These are phyloP conservation scores for Clitoria ternatea DNA, from an alignment of 306 rosid species.

Conservation along the genomic window DNA sequence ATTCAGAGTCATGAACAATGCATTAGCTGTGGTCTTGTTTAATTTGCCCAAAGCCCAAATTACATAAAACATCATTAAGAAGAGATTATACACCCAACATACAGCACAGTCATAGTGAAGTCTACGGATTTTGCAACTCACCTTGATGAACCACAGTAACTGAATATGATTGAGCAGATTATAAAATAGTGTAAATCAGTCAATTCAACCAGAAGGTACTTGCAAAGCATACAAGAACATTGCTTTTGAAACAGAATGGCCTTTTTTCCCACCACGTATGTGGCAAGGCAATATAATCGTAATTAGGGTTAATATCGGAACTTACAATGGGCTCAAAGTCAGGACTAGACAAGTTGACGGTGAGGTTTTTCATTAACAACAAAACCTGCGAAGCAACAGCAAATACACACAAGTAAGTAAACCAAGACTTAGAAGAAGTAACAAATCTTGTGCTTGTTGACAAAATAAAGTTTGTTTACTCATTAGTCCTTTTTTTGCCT, in stretches of 20 bases:
- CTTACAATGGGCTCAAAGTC: slow-evolving; percentile 72
- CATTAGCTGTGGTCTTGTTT: not conserved
- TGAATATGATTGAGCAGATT: not conserved
- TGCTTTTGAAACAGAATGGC: not conserved
- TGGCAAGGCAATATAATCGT: not conserved
- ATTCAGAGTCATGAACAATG: not conserved
- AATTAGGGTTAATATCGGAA: slow-evolving; percentile 1
- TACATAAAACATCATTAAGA: not conserved
- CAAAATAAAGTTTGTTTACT: not conserved
- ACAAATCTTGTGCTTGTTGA: too few relatives aligned
- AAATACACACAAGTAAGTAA: not conserved
- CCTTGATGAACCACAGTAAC: not conserved
- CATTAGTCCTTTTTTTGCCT: not conserved
- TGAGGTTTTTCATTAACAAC: slow-evolving; percentile 83
- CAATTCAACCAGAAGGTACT: slow-evolving; percentile 19
- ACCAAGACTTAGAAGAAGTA: not conserved
- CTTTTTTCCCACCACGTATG: not conserved
- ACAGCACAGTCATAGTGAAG: not conserved
- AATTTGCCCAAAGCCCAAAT: not conserved
- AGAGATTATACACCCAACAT: not conserved
- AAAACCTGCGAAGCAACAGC: slow-evolving; percentile 52
- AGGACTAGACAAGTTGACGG: slow-evolving; percentile 66
- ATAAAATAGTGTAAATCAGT: not conserved
- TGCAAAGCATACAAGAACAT: not conserved
- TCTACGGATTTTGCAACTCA: not conserved